phyloP scores from a whole-genome alignment of 192 early-diverging fungal species.

The Dispira simplex region DNA sequence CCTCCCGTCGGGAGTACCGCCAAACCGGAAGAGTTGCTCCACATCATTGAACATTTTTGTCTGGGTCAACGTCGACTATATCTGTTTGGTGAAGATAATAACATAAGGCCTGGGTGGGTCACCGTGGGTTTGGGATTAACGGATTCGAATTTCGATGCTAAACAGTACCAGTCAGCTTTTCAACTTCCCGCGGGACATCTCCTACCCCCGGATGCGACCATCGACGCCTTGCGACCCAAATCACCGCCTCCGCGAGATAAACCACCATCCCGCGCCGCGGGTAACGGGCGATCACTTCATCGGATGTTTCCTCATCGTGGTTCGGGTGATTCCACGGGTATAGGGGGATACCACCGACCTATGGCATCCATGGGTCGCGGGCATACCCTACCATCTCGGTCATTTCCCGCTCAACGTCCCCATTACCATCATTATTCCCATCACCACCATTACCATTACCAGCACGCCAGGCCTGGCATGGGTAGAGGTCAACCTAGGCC shows the following conservation, averaged over 20 bases:
- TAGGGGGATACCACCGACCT: too few species aligned
- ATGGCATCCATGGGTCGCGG: too few species aligned
- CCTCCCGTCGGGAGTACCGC: conserved; percentile 19
- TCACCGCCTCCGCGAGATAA: conserved; percentile 29
- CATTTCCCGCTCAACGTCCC: neutral
- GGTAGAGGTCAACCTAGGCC: neutral
- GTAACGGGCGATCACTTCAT: too few species aligned
- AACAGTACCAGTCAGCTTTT: conserved; percentile 21
- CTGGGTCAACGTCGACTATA: conserved; percentile 41
- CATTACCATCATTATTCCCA: neutral
- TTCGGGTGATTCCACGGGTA: too few species aligned
- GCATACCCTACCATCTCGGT: neutral
- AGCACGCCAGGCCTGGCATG: neutral
- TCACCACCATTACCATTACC: neutral
- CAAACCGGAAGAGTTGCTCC: conserved; percentile 44
- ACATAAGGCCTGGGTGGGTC: conserved; percentile 44
- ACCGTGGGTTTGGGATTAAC: conserved; percentile 31
- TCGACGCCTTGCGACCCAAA: conserved; percentile 36
- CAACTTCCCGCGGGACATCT: conserved; percentile 16
- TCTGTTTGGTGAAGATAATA: conserved; percentile 42
- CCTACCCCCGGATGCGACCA: conserved; percentile 20
- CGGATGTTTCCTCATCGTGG: too few species aligned
- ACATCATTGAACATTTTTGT: conserved; percentile 50
- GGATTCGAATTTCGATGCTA: conserved; percentile 28
- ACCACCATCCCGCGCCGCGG: too few species aligned